phyloP scores from a whole-genome alignment of 2,329 filamentous ascomycete genomes.

The Monosporascus sp. region DNA sequence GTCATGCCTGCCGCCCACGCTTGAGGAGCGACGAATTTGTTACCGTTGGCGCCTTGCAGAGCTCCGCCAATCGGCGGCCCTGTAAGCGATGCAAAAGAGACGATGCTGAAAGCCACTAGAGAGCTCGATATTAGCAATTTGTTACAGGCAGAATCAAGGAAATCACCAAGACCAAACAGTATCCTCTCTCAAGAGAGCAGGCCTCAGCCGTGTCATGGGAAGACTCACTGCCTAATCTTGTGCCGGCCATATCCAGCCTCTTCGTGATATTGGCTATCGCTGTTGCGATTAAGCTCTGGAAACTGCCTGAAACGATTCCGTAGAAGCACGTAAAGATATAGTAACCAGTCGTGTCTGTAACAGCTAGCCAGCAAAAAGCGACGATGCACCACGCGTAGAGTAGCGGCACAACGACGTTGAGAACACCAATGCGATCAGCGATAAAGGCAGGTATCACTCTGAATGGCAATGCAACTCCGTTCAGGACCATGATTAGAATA shows the following conservation, averaged over 20 bases:
- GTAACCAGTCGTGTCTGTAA: constrained; percentile 25
- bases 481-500: constrained; percentile 33
- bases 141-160: too few species aligned
- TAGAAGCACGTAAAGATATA: constrained; percentile 32
- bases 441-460: constrained; percentile 31
- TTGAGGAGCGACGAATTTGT: constrained; percentile 23
- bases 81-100: constrained; percentile 31
- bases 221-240: constrained; percentile 28
- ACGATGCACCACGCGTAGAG: constrained; percentile 23
- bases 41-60: constrained; percentile 21
- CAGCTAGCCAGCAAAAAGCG: constrained; percentile 33
- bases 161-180: not conserved
- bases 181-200: not conserved
- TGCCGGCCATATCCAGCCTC: constrained; percentile 32
- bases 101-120: constrained; percentile 32
- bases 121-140: too few species aligned
- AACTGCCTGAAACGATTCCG: constrained; percentile 27
- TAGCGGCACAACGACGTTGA: constrained; percentile 29
- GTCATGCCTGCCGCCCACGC: constrained; percentile 29
- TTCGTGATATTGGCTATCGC: constrained; percentile 33
- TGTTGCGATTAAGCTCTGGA: constrained; percentile 36
- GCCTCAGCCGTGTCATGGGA: not conserved
- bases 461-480: constrained; percentile 32
- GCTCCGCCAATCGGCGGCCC: constrained; percentile 35
- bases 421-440: constrained; percentile 29